These are phyloP conservation scores for Tulasnella sp. DNA, from an alignment of 768 basidiomycete genomes.

Conservation along the genomic window DNA sequence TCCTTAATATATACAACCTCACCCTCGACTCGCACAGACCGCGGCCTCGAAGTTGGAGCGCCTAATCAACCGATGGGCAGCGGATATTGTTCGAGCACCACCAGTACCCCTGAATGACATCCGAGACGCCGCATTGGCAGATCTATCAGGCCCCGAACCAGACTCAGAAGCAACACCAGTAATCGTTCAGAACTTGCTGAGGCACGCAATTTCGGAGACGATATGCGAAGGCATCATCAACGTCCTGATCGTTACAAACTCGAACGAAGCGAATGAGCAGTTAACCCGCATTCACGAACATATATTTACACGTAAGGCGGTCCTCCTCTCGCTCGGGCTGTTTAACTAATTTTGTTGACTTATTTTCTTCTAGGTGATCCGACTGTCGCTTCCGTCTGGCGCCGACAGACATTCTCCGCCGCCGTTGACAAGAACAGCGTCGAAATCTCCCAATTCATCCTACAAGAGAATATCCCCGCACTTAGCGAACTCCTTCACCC, in stretches of 20 bases:
- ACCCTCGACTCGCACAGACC: constrained; percentile 47
- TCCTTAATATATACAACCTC: neutral
- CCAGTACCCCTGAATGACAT: constrained; percentile 52
- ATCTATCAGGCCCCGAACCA: constrained; percentile 53
- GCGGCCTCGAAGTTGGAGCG: constrained; percentile 77
- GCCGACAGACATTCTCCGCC: constrained; percentile 83
- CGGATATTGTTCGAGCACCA: constrained; percentile 60
- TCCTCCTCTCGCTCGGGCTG: neutral
- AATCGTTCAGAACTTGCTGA: constrained; percentile 71
- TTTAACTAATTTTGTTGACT: neutral
- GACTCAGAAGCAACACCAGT: constrained; percentile 50
- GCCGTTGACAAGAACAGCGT: constrained; percentile 73
- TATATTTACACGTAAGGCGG: constrained; percentile 70
- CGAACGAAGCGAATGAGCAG: constrained; percentile 76
- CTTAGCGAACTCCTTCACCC: constrained; percentile 51
- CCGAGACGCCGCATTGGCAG: constrained; percentile 55
- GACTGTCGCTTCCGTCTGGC: constrained; percentile 85
- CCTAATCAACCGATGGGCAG: constrained; percentile 82
- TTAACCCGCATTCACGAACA: constrained; percentile 84
- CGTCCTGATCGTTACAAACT: constrained; percentile 81
- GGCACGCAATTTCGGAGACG: constrained; percentile 75
- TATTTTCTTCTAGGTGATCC: constrained; percentile 57
- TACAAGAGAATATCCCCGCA: constrained; percentile 66
- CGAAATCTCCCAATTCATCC: constrained; percentile 62
- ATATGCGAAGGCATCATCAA: constrained; percentile 73